Percentiles rank a stretch among this genome's conserved stretches.
Evolutionary conservation across 768 basidiomycete genomes (phyloP).

Genomic region (Rhizopogon vulgaris): DNA sequence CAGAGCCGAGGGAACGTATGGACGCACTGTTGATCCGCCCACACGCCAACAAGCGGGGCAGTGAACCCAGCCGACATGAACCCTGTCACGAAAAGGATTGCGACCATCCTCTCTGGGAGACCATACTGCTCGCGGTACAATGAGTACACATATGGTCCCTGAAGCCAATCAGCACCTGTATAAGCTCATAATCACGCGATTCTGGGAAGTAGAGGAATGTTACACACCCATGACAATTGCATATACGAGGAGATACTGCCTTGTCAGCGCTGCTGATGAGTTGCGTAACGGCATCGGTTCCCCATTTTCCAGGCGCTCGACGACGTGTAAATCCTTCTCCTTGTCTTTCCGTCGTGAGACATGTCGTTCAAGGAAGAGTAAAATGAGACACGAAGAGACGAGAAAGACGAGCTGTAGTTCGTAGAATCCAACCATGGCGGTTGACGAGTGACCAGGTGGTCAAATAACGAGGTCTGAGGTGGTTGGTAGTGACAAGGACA

Average conservation of each 20-base stretch:
- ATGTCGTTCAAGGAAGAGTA: constrained; percentile 30
- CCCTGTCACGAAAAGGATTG: constrained; percentile 71
- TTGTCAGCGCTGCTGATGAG: constrained; percentile 28
- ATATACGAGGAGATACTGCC: constrained; percentile 61
- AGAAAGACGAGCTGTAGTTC: constrained; percentile 35
- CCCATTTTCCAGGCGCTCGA: constrained; percentile 28
- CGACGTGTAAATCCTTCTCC: constrained; percentile 17
- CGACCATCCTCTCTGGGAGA: constrained; percentile 58
- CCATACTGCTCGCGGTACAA: constrained; percentile 64
- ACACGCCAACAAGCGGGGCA: constrained; percentile 67
- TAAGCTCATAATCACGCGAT: background rate
- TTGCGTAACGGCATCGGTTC: constrained; percentile 13
- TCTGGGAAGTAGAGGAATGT: background rate
- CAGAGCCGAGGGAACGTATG: background rate
- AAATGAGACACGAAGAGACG: constrained; percentile 25
- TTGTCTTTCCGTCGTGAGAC: constrained; percentile 19
- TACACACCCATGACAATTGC: constrained; percentile 66
- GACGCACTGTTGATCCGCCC: constrained; percentile 72
- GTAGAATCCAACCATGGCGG: constrained; percentile 30
- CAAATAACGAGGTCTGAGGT: too few species aligned
- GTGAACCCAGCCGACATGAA: constrained; percentile 65
- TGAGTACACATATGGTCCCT: constrained; percentile 76
- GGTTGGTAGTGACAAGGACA: too few species aligned
- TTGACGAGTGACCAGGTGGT: background rate
- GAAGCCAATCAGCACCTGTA: constrained; percentile 71